Evolutionary conservation across 805 yeast species (phyloP).

Genomic region (Candida orba): DNA sequence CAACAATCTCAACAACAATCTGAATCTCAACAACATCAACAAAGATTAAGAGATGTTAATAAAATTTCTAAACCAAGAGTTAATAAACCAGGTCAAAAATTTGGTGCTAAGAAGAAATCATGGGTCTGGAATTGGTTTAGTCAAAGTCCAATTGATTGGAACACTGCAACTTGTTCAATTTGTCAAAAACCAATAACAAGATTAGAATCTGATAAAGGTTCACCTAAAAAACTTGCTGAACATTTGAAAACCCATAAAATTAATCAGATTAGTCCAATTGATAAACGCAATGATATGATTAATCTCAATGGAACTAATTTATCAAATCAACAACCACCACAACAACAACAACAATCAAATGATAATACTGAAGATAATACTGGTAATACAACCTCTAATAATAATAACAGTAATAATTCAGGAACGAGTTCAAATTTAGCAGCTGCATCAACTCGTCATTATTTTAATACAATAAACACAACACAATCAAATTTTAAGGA

Average conservation of each 20-base stretch:
- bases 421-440: not conserved
- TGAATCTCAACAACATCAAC: not conserved
- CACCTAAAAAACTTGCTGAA: constrained; percentile 52
- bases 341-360: not conserved
- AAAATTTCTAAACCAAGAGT: constrained; percentile 21
- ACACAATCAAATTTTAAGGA: constrained; percentile 11
- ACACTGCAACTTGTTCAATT: constrained; percentile 46
- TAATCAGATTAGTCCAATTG: constrained; percentile 21
- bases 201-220: constrained; percentile 46
- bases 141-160: constrained; percentile 41
- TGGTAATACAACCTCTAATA: not conserved
- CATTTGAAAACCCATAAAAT: constrained; percentile 50
- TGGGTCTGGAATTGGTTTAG: constrained; percentile 62
- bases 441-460: constrained; percentile 25
- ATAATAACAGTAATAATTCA: not conserved
- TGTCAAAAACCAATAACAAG: constrained; percentile 45
- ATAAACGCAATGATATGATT: constrained; percentile 1
- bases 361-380: not conserved
- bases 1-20: not conserved
- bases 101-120: constrained; percentile 54
- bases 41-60: not conserved
- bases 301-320: not conserved
- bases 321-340: not conserved
- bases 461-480: constrained; percentile 25
- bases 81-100: constrained; percentile 47